These are phyloP conservation scores for Parachaetomium inaequale DNA, from an alignment of 495 filamentous ascomycete species.

Conservation along the genomic window DNA sequence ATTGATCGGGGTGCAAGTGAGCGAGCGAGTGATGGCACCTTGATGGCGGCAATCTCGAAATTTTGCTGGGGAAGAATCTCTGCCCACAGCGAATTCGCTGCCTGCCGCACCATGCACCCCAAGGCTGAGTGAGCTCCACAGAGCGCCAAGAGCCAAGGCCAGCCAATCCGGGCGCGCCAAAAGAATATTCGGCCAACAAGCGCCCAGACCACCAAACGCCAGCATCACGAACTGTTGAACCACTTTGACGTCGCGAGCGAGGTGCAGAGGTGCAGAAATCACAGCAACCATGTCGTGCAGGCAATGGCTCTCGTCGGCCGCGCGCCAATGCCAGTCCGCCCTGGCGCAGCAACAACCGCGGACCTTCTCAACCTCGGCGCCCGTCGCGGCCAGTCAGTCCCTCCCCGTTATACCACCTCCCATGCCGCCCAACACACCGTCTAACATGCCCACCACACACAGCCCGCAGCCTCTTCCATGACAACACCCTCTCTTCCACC, in stretches of 20 bases:
- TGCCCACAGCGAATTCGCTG: constrained; percentile 17
- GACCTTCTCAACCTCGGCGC: constrained; percentile 17
- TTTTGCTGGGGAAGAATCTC: constrained; percentile 14
- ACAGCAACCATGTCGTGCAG: constrained; percentile 19
- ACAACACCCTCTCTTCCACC: constrained; percentile 24
- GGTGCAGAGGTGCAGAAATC: neutral
- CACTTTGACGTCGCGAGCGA: neutral
- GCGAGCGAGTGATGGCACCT: neutral
- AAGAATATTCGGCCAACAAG: constrained; percentile 10
- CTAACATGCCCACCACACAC: neutral
- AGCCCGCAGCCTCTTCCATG: constrained; percentile 19
- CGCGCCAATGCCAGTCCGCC: constrained; percentile 13
- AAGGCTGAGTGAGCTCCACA: neutral
- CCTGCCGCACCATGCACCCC: constrained; percentile 15
- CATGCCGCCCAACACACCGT: neutral
- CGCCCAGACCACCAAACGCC: neutral
- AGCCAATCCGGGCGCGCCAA: constrained; percentile 11
- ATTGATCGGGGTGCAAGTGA: neutral
- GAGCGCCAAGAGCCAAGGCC: neutral
- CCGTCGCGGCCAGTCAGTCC: constrained; percentile 13
- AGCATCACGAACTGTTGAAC: neutral
- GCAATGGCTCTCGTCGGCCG: constrained; percentile 17
- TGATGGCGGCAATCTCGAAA: constrained; percentile 16
- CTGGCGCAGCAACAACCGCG: constrained; percentile 10
- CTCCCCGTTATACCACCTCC: neutral